These are phyloP conservation scores for Nematodospora anomalae DNA, from an alignment of 1,139 yeast genomes.

Conservation along the genomic window DNA sequence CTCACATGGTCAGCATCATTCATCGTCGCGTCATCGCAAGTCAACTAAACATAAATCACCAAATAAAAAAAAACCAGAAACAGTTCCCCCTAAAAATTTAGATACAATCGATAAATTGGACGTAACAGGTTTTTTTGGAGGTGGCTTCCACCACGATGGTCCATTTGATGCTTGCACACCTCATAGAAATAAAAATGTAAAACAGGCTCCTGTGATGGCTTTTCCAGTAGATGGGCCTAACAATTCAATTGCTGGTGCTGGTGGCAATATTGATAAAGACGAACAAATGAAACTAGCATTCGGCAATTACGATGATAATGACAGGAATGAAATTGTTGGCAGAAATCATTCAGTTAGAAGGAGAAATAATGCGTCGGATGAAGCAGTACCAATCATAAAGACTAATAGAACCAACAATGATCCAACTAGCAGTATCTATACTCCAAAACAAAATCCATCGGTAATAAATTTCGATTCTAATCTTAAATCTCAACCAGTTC, in stretches of 20 bases:
- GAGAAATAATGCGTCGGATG: conserved; percentile 12
- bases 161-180: conserved; percentile 99
- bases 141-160: conserved; percentile 96
- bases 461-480: conserved; percentile 71
- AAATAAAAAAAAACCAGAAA: conserved; percentile 40
- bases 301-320: conserved; percentile 45
- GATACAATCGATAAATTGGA: conserved; percentile 94
- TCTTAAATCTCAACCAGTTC: conserved; percentile 67
- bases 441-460: conserved; percentile 51
- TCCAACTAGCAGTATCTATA: conserved; percentile 23
- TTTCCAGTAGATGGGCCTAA: conserved; percentile 96
- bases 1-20: conserved; percentile 5
- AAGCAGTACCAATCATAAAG: conserved; percentile 9
- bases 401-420: conserved; percentile 19
- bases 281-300: conserved; percentile 62
- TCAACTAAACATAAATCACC: conserved; percentile 31
- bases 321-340: conserved; percentile 40
- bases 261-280: conserved; percentile 45
- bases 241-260: conserved; percentile 72
- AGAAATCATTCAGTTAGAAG: conserved; percentile 16
- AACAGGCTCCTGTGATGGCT: conserved; percentile 90
- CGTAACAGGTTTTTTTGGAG: conserved; percentile 94
- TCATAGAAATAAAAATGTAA: conserved; percentile 79
- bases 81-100: conserved; percentile 57
- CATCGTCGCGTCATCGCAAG: conserved; percentile 10